phyloP scores from a whole-genome alignment of 164 flowering plant genomes.

The Berberis thunbergii region DNA sequence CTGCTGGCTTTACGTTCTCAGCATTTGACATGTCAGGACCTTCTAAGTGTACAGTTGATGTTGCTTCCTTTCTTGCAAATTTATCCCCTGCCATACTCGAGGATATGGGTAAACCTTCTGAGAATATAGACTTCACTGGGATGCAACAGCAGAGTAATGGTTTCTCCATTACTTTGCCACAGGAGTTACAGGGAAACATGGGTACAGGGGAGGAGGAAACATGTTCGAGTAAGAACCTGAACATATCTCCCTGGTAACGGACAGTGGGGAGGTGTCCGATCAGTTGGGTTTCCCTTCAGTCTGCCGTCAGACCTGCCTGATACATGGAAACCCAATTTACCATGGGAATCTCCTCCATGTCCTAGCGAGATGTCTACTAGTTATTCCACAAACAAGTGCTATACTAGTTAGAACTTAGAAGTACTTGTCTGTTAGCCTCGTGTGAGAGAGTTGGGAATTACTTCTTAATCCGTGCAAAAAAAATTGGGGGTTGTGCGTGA shows the following conservation, averaged over 20 bases:
- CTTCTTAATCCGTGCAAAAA: too few species aligned
- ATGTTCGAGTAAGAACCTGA: conserved; percentile 22
- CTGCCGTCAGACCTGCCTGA: conserved; percentile 33
- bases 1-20: conserved; percentile 30
- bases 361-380: conserved; percentile 65
- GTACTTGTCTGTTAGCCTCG: conserved; percentile 4
- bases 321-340: conserved; percentile 34
- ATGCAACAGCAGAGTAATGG: conserved; percentile 31
- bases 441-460: conserved; percentile 13
- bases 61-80: conserved; percentile 37
- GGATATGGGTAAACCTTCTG: conserved; percentile 24
- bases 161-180: conserved; percentile 26
- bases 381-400: conserved; percentile 51
- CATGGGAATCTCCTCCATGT: conserved; percentile 71
- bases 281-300: conserved; percentile 53
- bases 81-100: conserved; percentile 21
- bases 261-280: conserved; percentile 29
- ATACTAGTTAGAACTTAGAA: conserved; percentile 21
- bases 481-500: not conserved
- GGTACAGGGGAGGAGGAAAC: conserved; percentile 23
- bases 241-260: conserved; percentile 11
- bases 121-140: conserved; percentile 27
- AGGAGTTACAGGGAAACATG: conserved; percentile 28
- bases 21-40: conserved; percentile 32
- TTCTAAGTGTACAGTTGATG: conserved; percentile 25